These are phyloP conservation scores for Mucor velutinosus DNA, from an alignment of 371 early-diverging fungal species.

Conservation along the genomic window DNA sequence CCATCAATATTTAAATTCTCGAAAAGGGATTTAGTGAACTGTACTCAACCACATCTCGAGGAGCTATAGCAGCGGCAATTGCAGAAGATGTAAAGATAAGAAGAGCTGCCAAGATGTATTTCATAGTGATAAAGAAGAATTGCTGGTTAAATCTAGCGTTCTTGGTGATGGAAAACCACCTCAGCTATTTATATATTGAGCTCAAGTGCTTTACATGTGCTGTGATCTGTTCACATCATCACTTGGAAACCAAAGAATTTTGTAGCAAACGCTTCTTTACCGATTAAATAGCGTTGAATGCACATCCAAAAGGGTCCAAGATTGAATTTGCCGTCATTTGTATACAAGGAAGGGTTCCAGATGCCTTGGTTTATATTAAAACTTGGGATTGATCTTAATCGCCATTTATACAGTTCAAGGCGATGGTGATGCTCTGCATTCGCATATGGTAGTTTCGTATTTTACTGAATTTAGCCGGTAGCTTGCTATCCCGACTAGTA, in stretches of 20 bases:
- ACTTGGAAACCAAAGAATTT: background rate
- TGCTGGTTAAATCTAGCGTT: too few species aligned
- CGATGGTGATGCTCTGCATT: background rate
- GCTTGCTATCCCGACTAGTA: background rate
- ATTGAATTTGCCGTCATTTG: background rate
- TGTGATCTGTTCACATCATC: background rate
- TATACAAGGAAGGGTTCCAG: background rate
- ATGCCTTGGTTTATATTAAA: background rate
- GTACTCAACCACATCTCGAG: background rate
- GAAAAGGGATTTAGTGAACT: background rate
- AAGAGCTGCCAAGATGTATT: background rate
- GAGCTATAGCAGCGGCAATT: background rate
- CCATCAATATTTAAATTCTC: background rate
- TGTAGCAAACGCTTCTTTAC: background rate
- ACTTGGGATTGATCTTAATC: background rate
- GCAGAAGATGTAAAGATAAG: background rate
- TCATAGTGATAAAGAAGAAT: background rate
- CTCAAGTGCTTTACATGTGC: background rate
- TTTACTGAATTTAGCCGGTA: background rate
- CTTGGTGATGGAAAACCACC: background rate
- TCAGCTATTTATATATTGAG: background rate
- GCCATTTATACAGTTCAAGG: background rate
- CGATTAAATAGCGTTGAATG: background rate
- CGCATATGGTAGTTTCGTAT: background rate
- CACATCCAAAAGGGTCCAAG: background rate